phyloP scores from a whole-genome alignment of 768 basidiomycete species.

The Calocera viscosa region DNA sequence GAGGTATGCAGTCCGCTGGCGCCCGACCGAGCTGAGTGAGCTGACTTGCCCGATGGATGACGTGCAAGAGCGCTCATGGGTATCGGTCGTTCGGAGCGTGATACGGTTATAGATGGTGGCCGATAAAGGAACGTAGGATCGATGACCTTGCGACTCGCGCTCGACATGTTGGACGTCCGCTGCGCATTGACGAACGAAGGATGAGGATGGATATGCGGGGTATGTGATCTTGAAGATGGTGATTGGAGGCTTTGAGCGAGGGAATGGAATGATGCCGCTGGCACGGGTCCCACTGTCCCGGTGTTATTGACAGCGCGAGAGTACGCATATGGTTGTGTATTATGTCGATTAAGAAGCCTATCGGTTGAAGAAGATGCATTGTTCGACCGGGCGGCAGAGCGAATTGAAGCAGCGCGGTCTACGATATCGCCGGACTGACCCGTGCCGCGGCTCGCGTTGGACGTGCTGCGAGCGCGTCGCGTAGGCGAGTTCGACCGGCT shows the following conservation, averaged over 20 bases:
- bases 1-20: not conserved
- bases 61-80: not conserved
- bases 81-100: not conserved
- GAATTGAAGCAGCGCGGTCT: not conserved
- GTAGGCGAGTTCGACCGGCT: not conserved
- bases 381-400: not conserved
- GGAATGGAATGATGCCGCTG: not conserved
- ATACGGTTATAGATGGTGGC: not conserved
- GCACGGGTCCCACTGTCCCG: not conserved
- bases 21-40: not conserved
- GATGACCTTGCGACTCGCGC: conserved; percentile 4
- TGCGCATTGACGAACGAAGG: conserved; percentile 1
- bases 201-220: conserved; percentile 1
- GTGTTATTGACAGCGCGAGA: not conserved
- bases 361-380: not conserved
- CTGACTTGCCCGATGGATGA: not conserved
- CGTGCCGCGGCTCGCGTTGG: not conserved
- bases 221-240: conserved; percentile 3
- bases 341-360: not conserved
- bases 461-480: not conserved
- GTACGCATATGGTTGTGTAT: not conserved
- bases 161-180: not conserved
- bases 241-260: not conserved
- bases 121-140: conserved; percentile 2
- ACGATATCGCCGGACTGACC: not conserved